Base-by-base conservation (phyloP, 1,284 basidiomycete species). In the Cutaneotrichosporon spelunceum region DNA sequence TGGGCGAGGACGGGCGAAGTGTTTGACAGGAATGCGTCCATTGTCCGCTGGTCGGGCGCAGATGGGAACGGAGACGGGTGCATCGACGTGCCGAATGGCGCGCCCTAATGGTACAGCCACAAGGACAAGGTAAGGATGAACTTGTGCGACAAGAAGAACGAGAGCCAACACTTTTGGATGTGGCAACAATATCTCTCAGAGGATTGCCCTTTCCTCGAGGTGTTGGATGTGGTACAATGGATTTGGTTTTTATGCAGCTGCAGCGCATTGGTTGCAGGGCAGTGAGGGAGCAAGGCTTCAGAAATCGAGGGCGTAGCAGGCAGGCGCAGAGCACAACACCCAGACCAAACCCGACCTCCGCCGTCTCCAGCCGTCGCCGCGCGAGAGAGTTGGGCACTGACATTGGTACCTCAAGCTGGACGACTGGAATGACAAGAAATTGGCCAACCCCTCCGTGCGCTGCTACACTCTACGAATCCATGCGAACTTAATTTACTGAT, bases 401-500 rank as follows among this genome's bases (percentile, higher is more conserved):
- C n/a, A n/a, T n/a, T n/a, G n/a, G n/a, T n/a, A n/a, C n/a, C n/a
- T n/a, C n/a, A n/a, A 33, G 30, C 13, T 11, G 30, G 1, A 33
- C 4, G 4, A 33, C 13, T 2, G 13, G 30, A 33, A 33, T 33
- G 8, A 33, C 8, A 33, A 33, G 8, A 7, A 33, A 33, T 5
- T 7, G 13, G 30, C 30, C 8, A 33, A 33, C 19, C 39, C 16
- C 2, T 9, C 13, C 8, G 30, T 9, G 19, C 39, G 3, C 7
- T 23, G 45, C 45, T 48, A 48, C 45, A 27, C 19, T 53, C 52
- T 53, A 53, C 23, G 52, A 23, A 53, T 53, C 52, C 52, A 53
- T 53, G 52, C 6, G 23, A 23, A 23, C 26, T 26, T 11, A 53
- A 21, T 36, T 39, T 61, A 53, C 59, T 61, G 59, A 24, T 68